Conservation (phyloP, 441 rosid species). For the Adansonia rubrostipa region DNA sequence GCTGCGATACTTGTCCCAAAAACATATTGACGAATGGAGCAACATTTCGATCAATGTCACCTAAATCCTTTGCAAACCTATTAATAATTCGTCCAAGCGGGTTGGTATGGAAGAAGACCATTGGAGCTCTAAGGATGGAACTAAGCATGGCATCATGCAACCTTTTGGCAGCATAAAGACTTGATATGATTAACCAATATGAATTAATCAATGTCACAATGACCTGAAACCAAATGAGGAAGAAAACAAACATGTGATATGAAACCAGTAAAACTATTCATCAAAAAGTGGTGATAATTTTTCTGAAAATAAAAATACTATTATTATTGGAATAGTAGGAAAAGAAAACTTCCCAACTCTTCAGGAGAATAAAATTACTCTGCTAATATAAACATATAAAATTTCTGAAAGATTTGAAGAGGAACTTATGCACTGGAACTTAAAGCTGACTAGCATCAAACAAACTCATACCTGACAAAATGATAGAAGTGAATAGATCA, state of each 20-base stretch:
- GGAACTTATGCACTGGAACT: not conserved
- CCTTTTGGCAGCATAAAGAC: conserved; percentile 85
- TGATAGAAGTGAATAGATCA: conserved; percentile 76
- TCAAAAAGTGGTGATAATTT: conserved; percentile 17
- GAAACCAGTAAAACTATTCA: conserved; percentile 13
- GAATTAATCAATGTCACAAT: conserved; percentile 78
- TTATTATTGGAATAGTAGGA: not conserved
- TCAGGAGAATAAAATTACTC: not conserved
- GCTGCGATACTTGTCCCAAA: conserved; percentile 81
- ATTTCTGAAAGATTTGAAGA: not conserved
- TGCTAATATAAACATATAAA: not conserved
- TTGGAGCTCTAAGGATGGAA: conserved; percentile 94
- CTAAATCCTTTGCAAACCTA: conserved; percentile 96
- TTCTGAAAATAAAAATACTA: conserved; percentile 9
- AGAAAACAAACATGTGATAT: conserved; percentile 1
- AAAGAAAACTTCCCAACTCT: conserved; percentile 4
- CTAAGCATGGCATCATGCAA: conserved; percentile 93
- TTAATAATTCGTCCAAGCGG: conserved; percentile 94
- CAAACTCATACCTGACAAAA: conserved; percentile 73
- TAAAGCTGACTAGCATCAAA: conserved; percentile 7
- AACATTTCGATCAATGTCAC: conserved; percentile 92
- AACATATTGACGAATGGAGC: conserved; percentile 83
- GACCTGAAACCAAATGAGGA: conserved; percentile 59
- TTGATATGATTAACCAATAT: conserved; percentile 88
- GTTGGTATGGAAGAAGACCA: conserved; percentile 97